Conservation (phyloP, 1,284 basidiomycete species). For the Vanrija humicola region DNA sequence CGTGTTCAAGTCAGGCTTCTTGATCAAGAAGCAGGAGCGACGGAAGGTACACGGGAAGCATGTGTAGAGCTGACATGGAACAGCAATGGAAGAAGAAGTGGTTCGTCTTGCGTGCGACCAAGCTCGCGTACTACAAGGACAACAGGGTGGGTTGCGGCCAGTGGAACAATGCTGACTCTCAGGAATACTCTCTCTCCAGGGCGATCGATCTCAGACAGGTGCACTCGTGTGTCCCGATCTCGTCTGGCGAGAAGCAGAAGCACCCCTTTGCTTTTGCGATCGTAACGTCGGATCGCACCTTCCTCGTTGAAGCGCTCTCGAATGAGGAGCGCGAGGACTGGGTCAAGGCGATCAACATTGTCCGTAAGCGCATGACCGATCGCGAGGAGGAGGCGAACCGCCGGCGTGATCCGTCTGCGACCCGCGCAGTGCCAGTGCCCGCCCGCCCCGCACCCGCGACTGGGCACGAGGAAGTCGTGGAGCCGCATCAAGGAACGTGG, state of each 20-base stretch:
- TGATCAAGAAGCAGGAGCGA: conserved; percentile 93
- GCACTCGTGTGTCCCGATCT: conserved; percentile 82
- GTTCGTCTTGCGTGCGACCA: conserved; percentile 90
- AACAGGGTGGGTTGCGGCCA: conserved; percentile 53
- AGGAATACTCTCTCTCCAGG: conserved; percentile 84
- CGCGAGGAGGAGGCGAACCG: conserved; percentile 32
- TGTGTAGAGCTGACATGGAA: not conserved
- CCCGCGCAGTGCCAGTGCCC: not conserved
- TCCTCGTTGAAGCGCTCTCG: conserved; percentile 78
- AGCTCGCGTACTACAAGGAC: conserved; percentile 96
- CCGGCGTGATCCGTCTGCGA: conserved; percentile 2
- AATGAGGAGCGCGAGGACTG: conserved; percentile 72
- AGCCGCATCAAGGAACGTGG: conserved; percentile 29
- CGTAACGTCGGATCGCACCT: conserved; percentile 87
- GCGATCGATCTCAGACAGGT: conserved; percentile 85
- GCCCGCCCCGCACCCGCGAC: not conserved
- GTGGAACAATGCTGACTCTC: conserved; percentile 2
- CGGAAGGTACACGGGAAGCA: conserved; percentile 66
- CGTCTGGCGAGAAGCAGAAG: conserved; percentile 64
- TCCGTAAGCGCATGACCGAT: conserved; percentile 61
- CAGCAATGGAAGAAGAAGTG: conserved; percentile 98
- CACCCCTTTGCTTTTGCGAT: conserved; percentile 88
- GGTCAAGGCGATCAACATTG: conserved; percentile 77
- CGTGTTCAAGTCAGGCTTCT: conserved; percentile 82
- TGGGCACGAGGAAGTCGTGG: conserved; percentile 5